A percentile compares a stretch with the other conserved stretches of the same genome.
These are phyloP conservation scores for Daldinia eschscholtzii DNA, from an alignment of 2,329 filamentous ascomycete genomes.

Conservation along the genomic window DNA sequence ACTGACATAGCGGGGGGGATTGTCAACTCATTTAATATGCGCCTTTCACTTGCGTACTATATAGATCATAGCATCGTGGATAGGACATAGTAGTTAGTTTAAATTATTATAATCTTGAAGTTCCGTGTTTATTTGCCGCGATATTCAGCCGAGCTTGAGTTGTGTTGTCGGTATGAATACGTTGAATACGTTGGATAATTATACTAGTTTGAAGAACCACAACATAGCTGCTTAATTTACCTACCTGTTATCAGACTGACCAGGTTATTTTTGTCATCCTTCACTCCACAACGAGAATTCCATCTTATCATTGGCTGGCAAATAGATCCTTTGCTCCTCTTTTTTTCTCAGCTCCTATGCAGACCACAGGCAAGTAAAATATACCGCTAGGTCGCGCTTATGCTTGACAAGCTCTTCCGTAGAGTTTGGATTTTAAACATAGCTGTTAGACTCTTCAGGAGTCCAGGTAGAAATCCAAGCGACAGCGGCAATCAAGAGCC, in stretches of 20 bases:
- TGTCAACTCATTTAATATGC: conserved; percentile 7
- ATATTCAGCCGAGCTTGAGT: neutral
- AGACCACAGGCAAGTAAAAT: neutral
- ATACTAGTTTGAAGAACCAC: neutral
- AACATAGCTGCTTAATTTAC: neutral
- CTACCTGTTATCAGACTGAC: neutral
- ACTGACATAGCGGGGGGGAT: neutral
- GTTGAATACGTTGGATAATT: neutral
- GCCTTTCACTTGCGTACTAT: neutral
- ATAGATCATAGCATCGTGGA: neutral
- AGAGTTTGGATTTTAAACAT: conserved; percentile 5
- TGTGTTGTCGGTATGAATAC: neutral
- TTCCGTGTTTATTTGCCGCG: neutral
- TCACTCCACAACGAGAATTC: neutral
- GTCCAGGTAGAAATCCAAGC: conserved; percentile 34
- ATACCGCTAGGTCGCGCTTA: neutral
- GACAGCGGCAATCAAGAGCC: conserved; percentile 34
- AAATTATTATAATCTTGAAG: neutral
- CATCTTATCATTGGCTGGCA: conserved; percentile 2
- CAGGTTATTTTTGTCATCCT: neutral
- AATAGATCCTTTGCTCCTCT: neutral
- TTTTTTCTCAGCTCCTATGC: neutral
- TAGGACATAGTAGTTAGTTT: neutral
- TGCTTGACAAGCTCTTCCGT: neutral
- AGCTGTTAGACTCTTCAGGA: conserved; percentile 25